Conservation (phyloP, 1,139 yeast genomes). For the Yamadazyma buinensis region DNA sequence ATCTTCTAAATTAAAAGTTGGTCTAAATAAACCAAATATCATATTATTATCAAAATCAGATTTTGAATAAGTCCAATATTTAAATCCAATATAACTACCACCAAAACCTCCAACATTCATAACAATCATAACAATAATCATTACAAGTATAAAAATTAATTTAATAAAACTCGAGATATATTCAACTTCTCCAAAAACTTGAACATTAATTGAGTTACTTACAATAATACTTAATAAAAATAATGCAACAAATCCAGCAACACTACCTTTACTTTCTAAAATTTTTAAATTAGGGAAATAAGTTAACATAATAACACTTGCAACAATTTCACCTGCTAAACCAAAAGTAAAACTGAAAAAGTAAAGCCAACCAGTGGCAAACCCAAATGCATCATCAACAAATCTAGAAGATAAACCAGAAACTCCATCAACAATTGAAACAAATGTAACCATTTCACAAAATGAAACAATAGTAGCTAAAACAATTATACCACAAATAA, state of each 20-base stretch:
- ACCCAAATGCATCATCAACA: slow-evolving; percentile 83
- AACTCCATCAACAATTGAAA: slow-evolving; percentile 79
- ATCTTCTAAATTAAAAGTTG: slow-evolving; percentile 58
- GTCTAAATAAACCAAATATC: slow-evolving; percentile 71
- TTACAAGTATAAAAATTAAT: slow-evolving; percentile 47
- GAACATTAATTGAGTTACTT: slow-evolving; percentile 61
- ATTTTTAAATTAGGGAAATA: slow-evolving; percentile 55
- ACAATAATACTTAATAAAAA: slow-evolving; percentile 48
- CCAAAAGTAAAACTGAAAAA: slow-evolving; percentile 74
- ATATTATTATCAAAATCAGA: slow-evolving; percentile 48
- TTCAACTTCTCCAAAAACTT: slow-evolving; percentile 75
- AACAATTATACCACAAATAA: slow-evolving; percentile 64
- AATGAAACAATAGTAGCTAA: slow-evolving; percentile 68
- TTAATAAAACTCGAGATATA: slow-evolving; percentile 60
- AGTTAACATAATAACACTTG: slow-evolving; percentile 70
- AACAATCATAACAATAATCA: slow-evolving; percentile 64
- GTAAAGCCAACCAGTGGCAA: slow-evolving; percentile 75
- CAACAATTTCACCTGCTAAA: slow-evolving; percentile 76
- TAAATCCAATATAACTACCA: slow-evolving; percentile 51
- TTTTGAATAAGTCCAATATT: slow-evolving; percentile 56
- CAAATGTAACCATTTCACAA: slow-evolving; percentile 83
- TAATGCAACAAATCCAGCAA: slow-evolving; percentile 65
- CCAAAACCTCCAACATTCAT: slow-evolving; percentile 54
- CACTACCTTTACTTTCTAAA: slow-evolving; percentile 43
- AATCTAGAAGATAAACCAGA: slow-evolving; percentile 73